These are phyloP conservation scores for Fusarium udum DNA, from an alignment of 2,329 filamentous ascomycete genomes.

Conservation along the genomic window DNA sequence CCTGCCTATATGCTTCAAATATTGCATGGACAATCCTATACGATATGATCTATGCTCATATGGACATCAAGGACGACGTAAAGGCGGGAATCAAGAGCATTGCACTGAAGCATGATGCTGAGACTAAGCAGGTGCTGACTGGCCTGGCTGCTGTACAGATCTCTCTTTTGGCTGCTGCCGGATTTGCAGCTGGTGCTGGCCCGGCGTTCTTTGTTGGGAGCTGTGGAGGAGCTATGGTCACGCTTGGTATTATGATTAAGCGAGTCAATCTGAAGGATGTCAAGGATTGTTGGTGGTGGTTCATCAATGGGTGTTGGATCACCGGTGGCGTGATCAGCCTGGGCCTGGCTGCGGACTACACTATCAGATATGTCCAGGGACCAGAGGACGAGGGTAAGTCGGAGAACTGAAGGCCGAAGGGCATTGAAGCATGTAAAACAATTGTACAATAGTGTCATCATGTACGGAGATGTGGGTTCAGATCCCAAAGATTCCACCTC, in stretches of 20 bases:
- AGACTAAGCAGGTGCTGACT: conserved; percentile 79
- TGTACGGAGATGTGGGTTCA: conserved; percentile 14
- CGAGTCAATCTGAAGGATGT: conserved; percentile 72
- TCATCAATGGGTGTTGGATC: conserved; percentile 75
- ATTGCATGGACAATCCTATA: conserved; percentile 89
- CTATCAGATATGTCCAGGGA: conserved; percentile 57
- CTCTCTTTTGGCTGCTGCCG: conserved; percentile 74
- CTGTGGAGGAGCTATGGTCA: conserved; percentile 70
- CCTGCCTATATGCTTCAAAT: conserved; percentile 78
- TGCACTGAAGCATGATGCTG: conserved; percentile 78
- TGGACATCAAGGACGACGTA: conserved; percentile 86
- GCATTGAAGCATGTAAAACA: conserved; percentile 28
- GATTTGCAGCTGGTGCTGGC: conserved; percentile 71
- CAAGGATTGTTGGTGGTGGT: conserved; percentile 81
- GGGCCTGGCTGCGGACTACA: conserved; percentile 69
- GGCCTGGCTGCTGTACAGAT: conserved; percentile 76
- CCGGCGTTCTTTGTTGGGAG: conserved; percentile 75
- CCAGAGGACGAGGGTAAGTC: conserved; percentile 36
- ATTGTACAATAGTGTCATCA: conserved; percentile 34
- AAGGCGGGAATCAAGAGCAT: conserved; percentile 92
- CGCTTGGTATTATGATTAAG: conserved; percentile 73
- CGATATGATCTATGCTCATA: conserved; percentile 93
- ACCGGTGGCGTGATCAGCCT: conserved; percentile 70
- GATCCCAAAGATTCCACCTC: conserved; percentile 9
- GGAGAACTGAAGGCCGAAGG: background rate